A percentile compares a stretch with the other conserved stretches of the same genome.
phyloP scores from a whole-genome alignment of 192 early-diverging fungal species.

The Physocladia obscura region DNA sequence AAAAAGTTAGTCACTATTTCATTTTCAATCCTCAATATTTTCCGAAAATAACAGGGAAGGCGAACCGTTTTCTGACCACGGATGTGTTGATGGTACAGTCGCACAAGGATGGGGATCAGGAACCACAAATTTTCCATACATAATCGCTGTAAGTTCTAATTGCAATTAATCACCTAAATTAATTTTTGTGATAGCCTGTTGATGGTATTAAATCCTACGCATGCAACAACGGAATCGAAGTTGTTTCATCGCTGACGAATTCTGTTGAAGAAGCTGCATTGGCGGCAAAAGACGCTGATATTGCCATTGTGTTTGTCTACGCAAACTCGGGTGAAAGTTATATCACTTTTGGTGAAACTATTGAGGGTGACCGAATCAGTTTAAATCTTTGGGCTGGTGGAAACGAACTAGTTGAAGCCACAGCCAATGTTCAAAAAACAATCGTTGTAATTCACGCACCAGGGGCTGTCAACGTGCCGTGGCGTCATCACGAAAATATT shows the following conservation, averaged over 20 bases:
- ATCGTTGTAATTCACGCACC: constrained; percentile 60
- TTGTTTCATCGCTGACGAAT: constrained; percentile 32
- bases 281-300: constrained; percentile 22
- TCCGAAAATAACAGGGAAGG: not conserved
- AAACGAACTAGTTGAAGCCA: constrained; percentile 51
- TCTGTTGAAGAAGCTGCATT: constrained; percentile 49
- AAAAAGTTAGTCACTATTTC: no score
- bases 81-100: constrained; percentile 40
- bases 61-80: no score
- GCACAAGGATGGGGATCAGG: constrained; percentile 56
- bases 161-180: not conserved
- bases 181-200: constrained; percentile 24
- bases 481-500: constrained; percentile 62
- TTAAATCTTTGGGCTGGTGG: constrained; percentile 59
- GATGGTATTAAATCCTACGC: constrained; percentile 30
- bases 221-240: not conserved
- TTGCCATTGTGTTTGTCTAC: constrained; percentile 28
- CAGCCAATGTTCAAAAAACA: constrained; percentile 50
- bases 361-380: constrained; percentile 62
- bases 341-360: constrained; percentile 34
- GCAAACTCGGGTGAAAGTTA: constrained; percentile 45
- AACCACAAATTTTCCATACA: constrained; percentile 48
- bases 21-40: no score
- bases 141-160: constrained; percentile 37
- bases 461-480: constrained; percentile 62